Evolutionary conservation across 2,329 filamentous ascomycete genomes (phyloP).

Genomic region (Fusarium odoratissimum): DNA sequence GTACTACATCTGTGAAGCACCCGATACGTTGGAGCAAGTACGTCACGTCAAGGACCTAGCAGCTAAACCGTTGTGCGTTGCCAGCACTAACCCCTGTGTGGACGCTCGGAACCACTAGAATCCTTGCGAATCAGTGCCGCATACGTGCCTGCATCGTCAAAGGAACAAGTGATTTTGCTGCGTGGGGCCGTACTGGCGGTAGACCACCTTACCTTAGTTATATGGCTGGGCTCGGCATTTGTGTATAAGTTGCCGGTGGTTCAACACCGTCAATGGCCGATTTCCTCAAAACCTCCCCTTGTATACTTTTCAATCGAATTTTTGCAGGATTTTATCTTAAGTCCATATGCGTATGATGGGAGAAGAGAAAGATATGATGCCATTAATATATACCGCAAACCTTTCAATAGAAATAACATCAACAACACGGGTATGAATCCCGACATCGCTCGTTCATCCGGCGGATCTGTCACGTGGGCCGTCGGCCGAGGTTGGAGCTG

Average conservation of each 20-base stretch:
- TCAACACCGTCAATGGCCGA: slow-evolving; percentile 7
- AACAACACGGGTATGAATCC: background rate
- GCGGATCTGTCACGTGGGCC: slow-evolving; percentile 51
- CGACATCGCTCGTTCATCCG: slow-evolving; percentile 34
- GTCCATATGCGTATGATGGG: background rate
- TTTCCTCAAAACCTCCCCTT: background rate
- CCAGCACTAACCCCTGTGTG: background rate
- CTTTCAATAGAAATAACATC: background rate
- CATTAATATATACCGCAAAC: background rate
- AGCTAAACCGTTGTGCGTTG: background rate
- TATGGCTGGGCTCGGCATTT: slow-evolving; percentile 35
- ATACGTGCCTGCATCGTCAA: background rate
- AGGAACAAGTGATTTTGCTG: background rate
- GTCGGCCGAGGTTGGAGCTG: slow-evolving; percentile 55
- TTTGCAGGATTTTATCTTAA: background rate
- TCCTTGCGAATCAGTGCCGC: background rate
- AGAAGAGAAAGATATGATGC: background rate
- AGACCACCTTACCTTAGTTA: background rate
- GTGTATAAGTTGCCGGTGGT: slow-evolving; percentile 20
- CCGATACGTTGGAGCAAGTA: background rate
- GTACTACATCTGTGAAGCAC: background rate
- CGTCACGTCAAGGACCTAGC: background rate
- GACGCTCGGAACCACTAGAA: background rate
- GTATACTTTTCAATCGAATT: background rate
- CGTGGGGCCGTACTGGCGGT: background rate